phyloP scores from a whole-genome alignment of 2,329 filamentous ascomycete genomes.

The Zarea fungicola region DNA sequence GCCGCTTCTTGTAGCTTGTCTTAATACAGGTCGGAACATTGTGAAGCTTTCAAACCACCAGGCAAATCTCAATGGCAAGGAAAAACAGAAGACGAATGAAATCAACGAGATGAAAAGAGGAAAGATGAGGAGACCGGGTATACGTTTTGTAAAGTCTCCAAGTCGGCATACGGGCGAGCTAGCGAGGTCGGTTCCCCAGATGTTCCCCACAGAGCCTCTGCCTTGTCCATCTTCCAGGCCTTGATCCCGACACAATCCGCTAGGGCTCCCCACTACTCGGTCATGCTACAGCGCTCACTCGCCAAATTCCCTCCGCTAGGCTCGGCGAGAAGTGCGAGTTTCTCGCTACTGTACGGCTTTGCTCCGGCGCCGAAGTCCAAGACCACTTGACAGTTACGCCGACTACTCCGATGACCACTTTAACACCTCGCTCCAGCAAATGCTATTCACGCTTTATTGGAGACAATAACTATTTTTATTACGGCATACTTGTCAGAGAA shows the following conservation, averaged over 20 bases:
- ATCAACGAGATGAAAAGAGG: background rate
- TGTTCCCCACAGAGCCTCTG: slow-evolving; percentile 1
- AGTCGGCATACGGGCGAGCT: slow-evolving; percentile 1
- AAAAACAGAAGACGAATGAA: background rate
- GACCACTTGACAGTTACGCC: background rate
- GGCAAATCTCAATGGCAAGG: background rate
- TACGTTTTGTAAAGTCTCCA: slow-evolving; percentile 5
- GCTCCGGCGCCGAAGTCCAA: slow-evolving; percentile 1
- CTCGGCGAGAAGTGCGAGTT: slow-evolving; percentile 11
- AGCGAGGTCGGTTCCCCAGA: slow-evolving; percentile 4
- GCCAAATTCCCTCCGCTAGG: background rate
- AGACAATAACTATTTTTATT: too few relatives aligned
- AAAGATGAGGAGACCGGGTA: background rate
- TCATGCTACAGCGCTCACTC: background rate
- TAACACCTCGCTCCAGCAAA: too few relatives aligned
- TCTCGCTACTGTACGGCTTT: background rate
- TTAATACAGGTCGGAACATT: slow-evolving; percentile 18
- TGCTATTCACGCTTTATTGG: too few relatives aligned
- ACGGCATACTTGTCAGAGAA: background rate
- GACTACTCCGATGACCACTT: slow-evolving; percentile 12
- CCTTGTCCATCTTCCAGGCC: background rate
- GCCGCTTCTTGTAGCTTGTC: slow-evolving; percentile 15
- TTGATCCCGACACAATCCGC: slow-evolving; percentile 11
- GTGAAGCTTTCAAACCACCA: background rate
- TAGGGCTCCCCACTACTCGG: background rate